Percentiles rank a stretch among this genome's conserved stretches.
phyloP scores from a whole-genome alignment of 495 filamentous ascomycete species.

The Hyaloscypha variabilis region DNA sequence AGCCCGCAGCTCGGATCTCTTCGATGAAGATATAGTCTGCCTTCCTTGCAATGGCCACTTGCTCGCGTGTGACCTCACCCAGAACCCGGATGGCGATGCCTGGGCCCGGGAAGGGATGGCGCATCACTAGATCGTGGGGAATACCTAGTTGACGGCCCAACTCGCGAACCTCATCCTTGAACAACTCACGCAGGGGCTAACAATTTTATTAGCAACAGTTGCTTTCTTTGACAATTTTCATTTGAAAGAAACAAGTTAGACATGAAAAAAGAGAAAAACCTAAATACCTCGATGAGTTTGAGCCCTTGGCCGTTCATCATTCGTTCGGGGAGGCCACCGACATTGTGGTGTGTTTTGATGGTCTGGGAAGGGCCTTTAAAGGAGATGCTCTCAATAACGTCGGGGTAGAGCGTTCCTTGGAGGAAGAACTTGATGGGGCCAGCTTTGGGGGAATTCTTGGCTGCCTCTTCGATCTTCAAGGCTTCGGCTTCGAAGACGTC shows the following conservation, averaged over 20 bases:
- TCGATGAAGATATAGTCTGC: conserved; percentile 90
- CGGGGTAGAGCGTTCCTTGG: conserved; percentile 82
- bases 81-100: conserved; percentile 89
- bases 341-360: conserved; percentile 86
- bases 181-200: conserved; percentile 68
- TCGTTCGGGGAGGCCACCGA: conserved; percentile 66
- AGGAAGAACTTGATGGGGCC: conserved; percentile 82
- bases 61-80: conserved; percentile 81
- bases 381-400: conserved; percentile 80
- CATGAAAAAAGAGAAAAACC: neutral
- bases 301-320: conserved; percentile 60
- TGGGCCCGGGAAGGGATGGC: conserved; percentile 84
- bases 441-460: conserved; percentile 58
- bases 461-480: conserved; percentile 69
- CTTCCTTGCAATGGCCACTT: conserved; percentile 76
- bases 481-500: conserved; percentile 87
- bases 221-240: no score
- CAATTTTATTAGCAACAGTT: no score
- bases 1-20: conserved; percentile 79
- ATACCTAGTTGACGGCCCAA: conserved; percentile 79
- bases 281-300: conserved; percentile 62
- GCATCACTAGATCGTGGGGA: conserved; percentile 74
- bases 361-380: conserved; percentile 82
- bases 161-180: conserved; percentile 84
- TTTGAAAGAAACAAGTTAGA: no score